Evolutionary conservation across 1,284 basidiomycete genomes (phyloP).

Genomic region (Trichosporon sp.): DNA sequence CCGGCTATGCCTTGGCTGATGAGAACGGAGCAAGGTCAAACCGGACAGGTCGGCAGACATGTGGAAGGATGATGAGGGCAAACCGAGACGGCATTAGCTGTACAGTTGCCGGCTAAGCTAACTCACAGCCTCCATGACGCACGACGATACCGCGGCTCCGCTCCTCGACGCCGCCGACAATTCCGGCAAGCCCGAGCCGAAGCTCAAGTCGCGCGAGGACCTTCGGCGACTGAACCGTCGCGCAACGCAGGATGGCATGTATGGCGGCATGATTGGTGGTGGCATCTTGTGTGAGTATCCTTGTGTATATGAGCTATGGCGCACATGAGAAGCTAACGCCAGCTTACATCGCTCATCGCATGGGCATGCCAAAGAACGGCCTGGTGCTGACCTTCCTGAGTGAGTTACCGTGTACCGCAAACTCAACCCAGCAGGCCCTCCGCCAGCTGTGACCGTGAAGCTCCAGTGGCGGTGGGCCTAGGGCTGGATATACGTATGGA

Average conservation of each 20-base stretch:
- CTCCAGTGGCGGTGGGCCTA: no score
- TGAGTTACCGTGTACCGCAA: slow-evolving; percentile 11
- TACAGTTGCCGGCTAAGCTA: background rate
- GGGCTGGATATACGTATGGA: no score
- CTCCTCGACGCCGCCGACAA: slow-evolving; percentile 9
- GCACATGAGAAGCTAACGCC: slow-evolving; percentile 7
- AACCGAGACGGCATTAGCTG: background rate
- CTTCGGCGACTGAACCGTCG: slow-evolving; percentile 13
- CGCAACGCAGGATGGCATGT: slow-evolving; percentile 22
- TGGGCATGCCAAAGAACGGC: slow-evolving; percentile 21
- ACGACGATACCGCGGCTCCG: background rate
- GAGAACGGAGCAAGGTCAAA: no score
- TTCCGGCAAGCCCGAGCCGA: background rate
- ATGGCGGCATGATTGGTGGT: slow-evolving; percentile 16
- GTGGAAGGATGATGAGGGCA: no score
- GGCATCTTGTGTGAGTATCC: slow-evolving; percentile 15
- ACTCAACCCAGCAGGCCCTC: no score
- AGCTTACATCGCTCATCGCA: slow-evolving; percentile 10
- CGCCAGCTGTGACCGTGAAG: no score
- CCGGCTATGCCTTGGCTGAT: no score
- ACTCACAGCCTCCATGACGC: background rate
- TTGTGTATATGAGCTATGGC: no score
- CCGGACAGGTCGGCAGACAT: no score
- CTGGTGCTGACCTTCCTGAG: slow-evolving; percentile 28
- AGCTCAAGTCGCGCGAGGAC: slow-evolving; percentile 14